Base-by-base conservation (phyloP, 2,329 filamentous ascomycete genomes). In the Sporothrix phasma region DNA sequence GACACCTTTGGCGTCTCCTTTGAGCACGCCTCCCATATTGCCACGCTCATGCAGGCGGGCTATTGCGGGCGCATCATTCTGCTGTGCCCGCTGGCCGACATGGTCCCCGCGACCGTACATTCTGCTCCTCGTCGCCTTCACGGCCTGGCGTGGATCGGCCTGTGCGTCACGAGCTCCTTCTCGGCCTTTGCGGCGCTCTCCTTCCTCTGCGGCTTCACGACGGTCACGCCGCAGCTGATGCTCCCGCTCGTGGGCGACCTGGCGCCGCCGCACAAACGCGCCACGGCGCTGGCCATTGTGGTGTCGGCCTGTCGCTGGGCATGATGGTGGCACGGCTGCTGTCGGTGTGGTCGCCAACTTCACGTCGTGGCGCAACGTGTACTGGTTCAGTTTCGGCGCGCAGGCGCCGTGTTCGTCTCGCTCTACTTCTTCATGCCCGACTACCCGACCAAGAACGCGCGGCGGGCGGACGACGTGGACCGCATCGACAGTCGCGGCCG, bases 401-500 rank as follows among this genome's bases (percentile, higher is more conserved):
- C 89, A 92, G 73, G 84, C 70, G 70, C 83, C 5, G 84, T 92
- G 68, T 81, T 87, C 67, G 67, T 78, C 22, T 74, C 86, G 0
- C 80, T 92, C 8, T 91, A 83, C 77, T 72, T 84, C 56, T 88
- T 86, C 73, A 87, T 92, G 85, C 88, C 88, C 0, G 88, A 92
- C 73, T 92, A 92, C 68, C 89, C 88, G 0, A 86, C 86, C 1
- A 90, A 90, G 70, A n/a, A n/a, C n/a, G n/a, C n/a, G n/a, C n/a
- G n/a, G n/a, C n/a, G n/a, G n/a, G 84, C 64, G 17, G 64, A 66
- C 82, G 0, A 83, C 83, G 0, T 75, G 71, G 80, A 84, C 65
- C 75, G 77, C 3, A 84, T 88, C 64, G 77, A 60, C 1, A 80
- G n/a, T n/a, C n/a, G n/a, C n/a, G n/a, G n/a, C n/a, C n/a, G n/a